These are phyloP conservation scores for Fusarium duplospermum DNA, from an alignment of 2,329 filamentous ascomycete species.

Conservation along the genomic window DNA sequence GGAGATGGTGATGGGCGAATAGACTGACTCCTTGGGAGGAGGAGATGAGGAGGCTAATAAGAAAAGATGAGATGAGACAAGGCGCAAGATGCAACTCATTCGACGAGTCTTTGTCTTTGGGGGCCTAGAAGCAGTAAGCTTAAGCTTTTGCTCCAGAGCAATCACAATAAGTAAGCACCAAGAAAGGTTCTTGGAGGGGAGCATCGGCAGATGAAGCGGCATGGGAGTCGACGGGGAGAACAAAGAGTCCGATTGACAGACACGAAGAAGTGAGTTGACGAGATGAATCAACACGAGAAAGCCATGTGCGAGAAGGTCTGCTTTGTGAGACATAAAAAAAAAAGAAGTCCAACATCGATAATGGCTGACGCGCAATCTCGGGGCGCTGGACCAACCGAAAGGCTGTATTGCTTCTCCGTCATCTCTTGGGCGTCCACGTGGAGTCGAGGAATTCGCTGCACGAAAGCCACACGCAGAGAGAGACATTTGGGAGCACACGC, in stretches of 20 bases:
- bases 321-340: conserved; percentile 26
- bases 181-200: conserved; percentile 21
- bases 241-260: conserved; percentile 3
- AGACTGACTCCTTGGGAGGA: background rate
- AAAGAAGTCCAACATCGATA: conserved; percentile 5
- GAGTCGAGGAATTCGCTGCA: conserved; percentile 42
- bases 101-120: background rate
- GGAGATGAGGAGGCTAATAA: background rate
- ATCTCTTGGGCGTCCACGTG: conserved; percentile 39
- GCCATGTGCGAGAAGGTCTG: conserved; percentile 18
- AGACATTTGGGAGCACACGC: conserved; percentile 9
- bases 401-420: conserved; percentile 7
- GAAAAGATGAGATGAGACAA: conserved; percentile 6
- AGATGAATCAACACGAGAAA: conserved; percentile 20
- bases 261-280: background rate
- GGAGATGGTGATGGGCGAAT: conserved; percentile 13
- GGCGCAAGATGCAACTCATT: conserved; percentile 1
- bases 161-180: conserved; percentile 10
- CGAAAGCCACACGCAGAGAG: conserved; percentile 12
- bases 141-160: background rate
- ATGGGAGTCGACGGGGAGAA: background rate
- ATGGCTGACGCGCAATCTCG: conserved; percentile 40
- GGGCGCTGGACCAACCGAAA: conserved; percentile 27
- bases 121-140: background rate
- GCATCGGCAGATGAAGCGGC: conserved; percentile 26